Evolutionary conservation across 805 yeast species (phyloP).

Genomic region (Jamesozyma spencerorum): DNA sequence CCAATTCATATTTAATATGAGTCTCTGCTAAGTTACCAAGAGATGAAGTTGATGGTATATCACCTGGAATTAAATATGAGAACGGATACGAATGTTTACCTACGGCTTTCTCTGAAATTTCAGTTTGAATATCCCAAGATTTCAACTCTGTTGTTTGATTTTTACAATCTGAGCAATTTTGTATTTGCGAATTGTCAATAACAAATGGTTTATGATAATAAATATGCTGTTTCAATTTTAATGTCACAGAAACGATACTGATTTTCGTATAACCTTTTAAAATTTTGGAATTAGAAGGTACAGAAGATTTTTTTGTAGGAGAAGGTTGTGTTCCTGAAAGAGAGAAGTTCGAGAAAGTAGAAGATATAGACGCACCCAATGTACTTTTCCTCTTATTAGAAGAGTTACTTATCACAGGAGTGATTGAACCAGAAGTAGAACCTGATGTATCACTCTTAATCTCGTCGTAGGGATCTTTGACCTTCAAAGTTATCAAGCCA

Average conservation of each 20-base stretch:
- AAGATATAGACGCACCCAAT: conserved; percentile 13
- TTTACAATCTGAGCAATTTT: conserved; percentile 51
- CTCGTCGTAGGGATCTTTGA: conserved; percentile 28
- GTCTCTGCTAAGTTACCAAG: conserved; percentile 46
- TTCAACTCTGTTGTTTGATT: conserved; percentile 55
- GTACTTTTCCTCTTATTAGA: conserved; percentile 10
- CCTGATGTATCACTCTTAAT: background rate
- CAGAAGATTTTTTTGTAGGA: background rate
- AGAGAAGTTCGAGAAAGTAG: conserved; percentile 19
- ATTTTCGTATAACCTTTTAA: conserved; percentile 35
- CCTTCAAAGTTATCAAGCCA: conserved; percentile 61
- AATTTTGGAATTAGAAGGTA: background rate
- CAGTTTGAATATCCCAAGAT: conserved; percentile 74
- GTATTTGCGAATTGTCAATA: conserved; percentile 38
- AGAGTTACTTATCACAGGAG: conserved; percentile 12
- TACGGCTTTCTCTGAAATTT: conserved; percentile 45
- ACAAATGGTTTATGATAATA: conserved; percentile 57
- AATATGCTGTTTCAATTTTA: conserved; percentile 66
- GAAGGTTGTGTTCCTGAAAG: conserved; percentile 4
- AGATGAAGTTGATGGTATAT: conserved; percentile 65
- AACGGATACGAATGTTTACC: conserved; percentile 88
- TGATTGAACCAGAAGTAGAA: conserved; percentile 5
- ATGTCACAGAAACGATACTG: conserved; percentile 46
- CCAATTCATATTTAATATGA: conserved; percentile 60
- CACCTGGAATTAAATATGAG: conserved; percentile 80